phyloP scores from a whole-genome alignment of 2,329 filamentous ascomycete genomes.

The Balansia obtecta region DNA sequence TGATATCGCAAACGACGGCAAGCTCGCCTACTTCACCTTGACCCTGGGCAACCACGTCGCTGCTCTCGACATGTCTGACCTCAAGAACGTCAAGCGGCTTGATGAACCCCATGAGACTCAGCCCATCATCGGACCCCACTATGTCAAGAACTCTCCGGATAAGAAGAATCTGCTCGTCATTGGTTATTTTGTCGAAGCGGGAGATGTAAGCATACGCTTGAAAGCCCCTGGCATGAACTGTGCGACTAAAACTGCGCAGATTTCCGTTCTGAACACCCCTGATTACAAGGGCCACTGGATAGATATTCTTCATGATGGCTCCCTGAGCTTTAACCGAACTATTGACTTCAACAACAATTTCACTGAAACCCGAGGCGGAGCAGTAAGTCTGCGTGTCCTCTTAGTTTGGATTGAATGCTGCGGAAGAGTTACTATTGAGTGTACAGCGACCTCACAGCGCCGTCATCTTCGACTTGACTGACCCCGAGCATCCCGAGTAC shows the following conservation, averaged over 20 bases:
- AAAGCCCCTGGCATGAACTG: too few relatives aligned
- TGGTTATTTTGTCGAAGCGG: constrained; percentile 54
- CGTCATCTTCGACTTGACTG: constrained; percentile 44
- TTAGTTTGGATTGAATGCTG: too few relatives aligned
- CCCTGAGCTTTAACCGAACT: constrained; percentile 45
- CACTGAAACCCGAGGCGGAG: constrained; percentile 37
- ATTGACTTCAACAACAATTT: constrained; percentile 45
- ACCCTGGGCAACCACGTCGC: too few relatives aligned
- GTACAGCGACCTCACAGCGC: constrained; percentile 37
- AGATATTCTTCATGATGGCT: constrained; percentile 43
- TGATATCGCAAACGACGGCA: too few relatives aligned
- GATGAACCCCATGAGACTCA: constrained; percentile 47
- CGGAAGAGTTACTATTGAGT: not conserved
- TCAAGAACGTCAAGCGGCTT: constrained; percentile 46
- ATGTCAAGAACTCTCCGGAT: too few relatives aligned
- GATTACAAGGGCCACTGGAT: constrained; percentile 53
- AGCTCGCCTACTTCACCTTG: too few relatives aligned
- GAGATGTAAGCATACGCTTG: constrained; percentile 25
- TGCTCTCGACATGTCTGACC: constrained; percentile 46
- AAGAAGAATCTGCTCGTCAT: constrained; percentile 50
- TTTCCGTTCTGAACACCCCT: constrained; percentile 47
- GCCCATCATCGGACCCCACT: constrained; percentile 49
- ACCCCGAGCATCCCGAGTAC: constrained; percentile 37
- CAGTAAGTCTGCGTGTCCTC: constrained; percentile 11
- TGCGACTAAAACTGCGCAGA: too few relatives aligned